Evolutionary conservation across 1,139 yeast species (phyloP), one percentile per base, ranked within the genome.

Genomic region (Sugiyamaella grinbergsii): DNA sequence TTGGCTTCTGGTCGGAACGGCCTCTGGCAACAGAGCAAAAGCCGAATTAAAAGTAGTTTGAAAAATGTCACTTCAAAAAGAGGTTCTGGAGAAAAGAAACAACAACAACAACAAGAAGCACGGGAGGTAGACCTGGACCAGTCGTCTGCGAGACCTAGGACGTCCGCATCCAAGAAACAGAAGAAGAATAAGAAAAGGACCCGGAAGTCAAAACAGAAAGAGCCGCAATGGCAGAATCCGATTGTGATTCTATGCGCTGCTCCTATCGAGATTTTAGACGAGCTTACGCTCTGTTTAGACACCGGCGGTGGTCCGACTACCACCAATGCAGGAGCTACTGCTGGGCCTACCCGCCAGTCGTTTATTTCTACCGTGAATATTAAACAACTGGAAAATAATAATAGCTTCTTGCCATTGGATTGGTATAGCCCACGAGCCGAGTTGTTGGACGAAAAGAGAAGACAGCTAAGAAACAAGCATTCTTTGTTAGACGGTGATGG

Each of bases 371-470:
- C 31, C 2, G 31, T 41, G 10, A 41, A 41, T 41, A 31, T 41
- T 13, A 41, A 31, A 13, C 36, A 41, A 7, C 28, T 41, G 29
- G 45, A 41, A 19, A 16, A 16, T 34, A 22, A 19, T 16, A 26
- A 20, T 10, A 41, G n/a, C 11, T 15, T 28, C 13, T 48, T 49
- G 18, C 53, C 53, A 15, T 31, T 50, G 15, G 50, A 37, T 23
- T 50, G 53, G 53, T 50, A 45, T 28, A 40, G 47, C 16, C 47
- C 53, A 10, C 18, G 53, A 26, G 44, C 50, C 13, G 53, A 50
- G 28, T 23, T 50, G 15, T 5, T 46, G 36, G 49, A 42, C 10
- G 53, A 50, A 23, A 47, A 47, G 33, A 26, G 38, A 15, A 23
- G 42, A 20, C 42, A 37, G 24, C 20, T 42, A 24, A 24, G 34